Base-by-base conservation (phyloP, 2,329 filamentous ascomycete genomes). In the Helotiales sp. region DNA sequence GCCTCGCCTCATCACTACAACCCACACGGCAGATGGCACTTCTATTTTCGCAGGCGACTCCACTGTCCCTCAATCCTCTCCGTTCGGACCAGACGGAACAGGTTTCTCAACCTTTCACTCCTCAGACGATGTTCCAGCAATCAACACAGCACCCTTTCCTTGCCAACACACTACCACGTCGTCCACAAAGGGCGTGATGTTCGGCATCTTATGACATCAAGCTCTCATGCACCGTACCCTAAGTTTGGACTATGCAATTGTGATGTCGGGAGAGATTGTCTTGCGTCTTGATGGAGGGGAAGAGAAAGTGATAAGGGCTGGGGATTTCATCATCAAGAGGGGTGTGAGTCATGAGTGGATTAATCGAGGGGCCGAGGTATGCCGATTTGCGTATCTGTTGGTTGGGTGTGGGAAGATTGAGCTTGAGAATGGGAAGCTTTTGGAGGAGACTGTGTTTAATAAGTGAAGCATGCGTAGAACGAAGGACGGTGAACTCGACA, bases 271-370 rank as follows among this genome's bases (percentile, higher is more conserved):
- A 2, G 74, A 76, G 64, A 71, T 77, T 13, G 72, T 73, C 0
- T 57, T 76, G 5, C 62, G 48, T 15, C 67, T 78, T 1, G 76
- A 78, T 54, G 64, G 67, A 1, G 75, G 74, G 3, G 72, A 74
- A 49, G 75, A 76, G 65, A 75, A 68, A 59, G 69, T 66, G 4
- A 25, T 78, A 2, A 59, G 58, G 27, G 63, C 66, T 2, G 76
- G 76, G 10, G 76, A 79, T 42, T 62, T 73, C n/a, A 66, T 77
- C 31, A 68, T 78, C 0, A 73, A 78, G 64, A 67, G 74, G 38
- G 78, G 77, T 0, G 71, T 70, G 10, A 78, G 75, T 51, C 78
- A 81, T 59, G 61, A 67, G n/a, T 80, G 77, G 75, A 64, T 71
- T 15, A 79, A 80, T 57, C 68, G 72, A 15, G 70, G 70, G 0